Evolutionary conservation across 176 grass and related monocot species (phyloP).

Genomic region (Calamus simplicifolius): DNA sequence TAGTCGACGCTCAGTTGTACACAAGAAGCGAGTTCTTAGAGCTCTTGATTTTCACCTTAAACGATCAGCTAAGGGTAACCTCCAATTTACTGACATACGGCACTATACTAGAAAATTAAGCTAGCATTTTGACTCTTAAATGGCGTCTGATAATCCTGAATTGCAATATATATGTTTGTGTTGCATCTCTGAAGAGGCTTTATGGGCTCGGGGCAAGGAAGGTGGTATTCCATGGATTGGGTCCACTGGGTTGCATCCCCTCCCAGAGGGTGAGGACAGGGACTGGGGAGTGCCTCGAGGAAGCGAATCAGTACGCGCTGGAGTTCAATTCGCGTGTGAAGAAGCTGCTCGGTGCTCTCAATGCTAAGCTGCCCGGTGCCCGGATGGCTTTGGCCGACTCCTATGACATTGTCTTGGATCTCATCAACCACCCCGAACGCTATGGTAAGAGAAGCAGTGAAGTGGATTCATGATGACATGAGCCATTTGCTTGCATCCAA

Average conservation of each 20-base stretch:
- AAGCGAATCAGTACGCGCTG: constrained; percentile 59
- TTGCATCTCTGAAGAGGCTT: constrained; percentile 30
- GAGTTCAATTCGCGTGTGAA: constrained; percentile 57
- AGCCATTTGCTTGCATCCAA: too few relatives aligned
- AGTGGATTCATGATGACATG: too few relatives aligned
- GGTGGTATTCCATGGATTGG: constrained; percentile 59
- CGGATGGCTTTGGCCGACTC: constrained; percentile 46
- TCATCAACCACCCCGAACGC: constrained; percentile 70
- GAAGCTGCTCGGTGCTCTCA: constrained; percentile 39
- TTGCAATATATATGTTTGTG: too few relatives aligned
- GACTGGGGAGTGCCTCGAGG: constrained; percentile 52
- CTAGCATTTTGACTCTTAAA: too few relatives aligned
- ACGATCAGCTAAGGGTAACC: constrained; percentile 57
- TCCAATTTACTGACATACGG: background rate
- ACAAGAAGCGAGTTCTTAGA: constrained; percentile 71
- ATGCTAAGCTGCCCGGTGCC: constrained; percentile 57
- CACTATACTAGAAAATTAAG: too few relatives aligned
- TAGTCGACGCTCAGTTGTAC: constrained; percentile 78
- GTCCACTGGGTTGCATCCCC: constrained; percentile 89
- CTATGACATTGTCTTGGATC: constrained; percentile 77
- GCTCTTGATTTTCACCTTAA: constrained; percentile 57
- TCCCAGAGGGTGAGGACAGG: constrained; percentile 61
- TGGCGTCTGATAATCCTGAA: too few relatives aligned
- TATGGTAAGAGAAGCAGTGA: constrained; percentile 28
- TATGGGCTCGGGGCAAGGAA: constrained; percentile 74